Evolutionary conservation across 805 yeast genomes (phyloP), one percentile per base, ranked within the genome.

Genomic region (Yamadazyma sp.): DNA sequence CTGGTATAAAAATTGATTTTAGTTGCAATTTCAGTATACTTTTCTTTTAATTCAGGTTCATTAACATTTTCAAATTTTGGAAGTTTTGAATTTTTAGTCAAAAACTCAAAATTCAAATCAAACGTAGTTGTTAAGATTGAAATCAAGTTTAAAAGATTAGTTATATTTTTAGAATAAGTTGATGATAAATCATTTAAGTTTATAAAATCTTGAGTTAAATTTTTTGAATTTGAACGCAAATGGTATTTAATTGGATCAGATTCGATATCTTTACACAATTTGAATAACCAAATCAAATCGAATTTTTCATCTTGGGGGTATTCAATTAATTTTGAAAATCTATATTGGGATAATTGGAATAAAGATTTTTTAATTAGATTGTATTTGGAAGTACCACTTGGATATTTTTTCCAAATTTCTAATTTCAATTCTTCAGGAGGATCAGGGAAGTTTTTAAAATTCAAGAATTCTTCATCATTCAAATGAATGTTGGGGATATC

Each of bases 341-440:
- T 42, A 38, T 64, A 64, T 15, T 63, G 59, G 1, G 67, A 60
- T 9, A 53, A 43, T 22, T 62, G 56, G 2, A 74, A 41, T 6
- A 42, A 33, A 1, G 69, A 50, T 31, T 64, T 70, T 24, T 68
- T 63, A 11, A 69, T 51, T 19, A 74, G 45, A 3, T 68, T 57
- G 42, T 62, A 67, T 46, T 67, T 69, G 3, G 78, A 72, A 2
- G 76, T 67, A 0, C 80, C 80, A 14, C 75, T 71, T 0, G 80
- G 80, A 37, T 69, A 73, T 35, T 78, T 62, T 15, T 59, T 67
- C 37, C 57, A 58, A 1, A 73, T 63, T 25, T 65, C 53, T 5
- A 54, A 54, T 33, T 58, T 61, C 28, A 75, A 52, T 47, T 69
- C 70, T 4, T 47, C 46, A 3, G 58, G 53, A 4, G 73, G 71